Evolutionary conservation across 2,329 filamentous ascomycete species (phyloP), one percentile per base, ranked within the genome.

Genomic region (Fusarium compactum): DNA sequence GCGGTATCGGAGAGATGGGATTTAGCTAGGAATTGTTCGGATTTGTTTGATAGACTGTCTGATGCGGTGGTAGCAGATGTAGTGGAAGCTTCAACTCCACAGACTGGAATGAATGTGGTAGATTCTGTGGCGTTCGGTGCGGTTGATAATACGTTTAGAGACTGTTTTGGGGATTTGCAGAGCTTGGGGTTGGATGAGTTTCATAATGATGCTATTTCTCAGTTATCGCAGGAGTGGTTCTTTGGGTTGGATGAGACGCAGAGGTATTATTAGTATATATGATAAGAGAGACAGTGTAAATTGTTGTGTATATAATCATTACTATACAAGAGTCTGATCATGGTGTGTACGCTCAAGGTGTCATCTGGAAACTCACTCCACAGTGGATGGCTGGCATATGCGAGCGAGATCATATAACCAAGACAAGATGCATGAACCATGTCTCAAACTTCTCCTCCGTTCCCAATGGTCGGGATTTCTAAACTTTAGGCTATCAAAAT

Each of bases 1-100:
- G 82, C 82, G 4, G 80, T 84, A 0, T 82, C 81, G 0, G 82
- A 84, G 43, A 71, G 82, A 9, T 83, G 82, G 79, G 79, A 81
- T 38, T 69, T 79, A 0, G 75, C 80, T 10, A 74, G 80, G 5
- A 79, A 80, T 38, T 82, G 80, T 40, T 81, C 81, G 20, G 80
- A 83, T 53, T 77, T 84, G 0, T 84, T 84, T 60, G 81, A 83
- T 47, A 71, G 79, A 1, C 71, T 84, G 5, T 82, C 81, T 38
- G 81, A 83, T 65, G 82, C 82, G 2, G 78, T 84, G 1, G 68
- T 84, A 0, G 75, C 76, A 1, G 82, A 84, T 44, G 78, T 80
- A 0, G 78, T 83, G 8, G 80, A 72, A 10, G 57, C 67, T 1
- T 57, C 54, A 12, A 56, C 62, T 1, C 16, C 57, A 7, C 55